Percentiles rank a stretch among this genome's conserved stretches.
Conservation (phyloP, 805 yeast species). For the Blastobotrys attinorum region DNA sequence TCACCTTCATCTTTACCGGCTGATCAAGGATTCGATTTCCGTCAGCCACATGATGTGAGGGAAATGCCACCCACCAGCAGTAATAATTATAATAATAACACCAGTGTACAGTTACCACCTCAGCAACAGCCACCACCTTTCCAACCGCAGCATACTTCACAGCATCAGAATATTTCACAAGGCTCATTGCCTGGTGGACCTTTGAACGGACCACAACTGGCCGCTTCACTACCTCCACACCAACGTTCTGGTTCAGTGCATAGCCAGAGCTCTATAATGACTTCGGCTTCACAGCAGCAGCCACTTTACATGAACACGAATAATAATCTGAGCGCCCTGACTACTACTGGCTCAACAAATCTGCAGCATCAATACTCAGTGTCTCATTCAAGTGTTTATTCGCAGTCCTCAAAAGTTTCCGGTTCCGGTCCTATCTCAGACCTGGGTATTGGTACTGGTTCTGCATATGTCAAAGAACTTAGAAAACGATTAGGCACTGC, state of each 20-base stretch:
- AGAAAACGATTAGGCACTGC: conserved; percentile 24
- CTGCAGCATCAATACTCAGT: conserved; percentile 5
- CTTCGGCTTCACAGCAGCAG: not conserved
- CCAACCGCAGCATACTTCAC: conserved; percentile 1
- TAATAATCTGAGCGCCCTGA: too few relatives aligned
- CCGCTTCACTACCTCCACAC: not conserved
- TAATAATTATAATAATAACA: too few relatives aligned
- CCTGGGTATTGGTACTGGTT: conserved; percentile 26
- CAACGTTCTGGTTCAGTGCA: not conserved
- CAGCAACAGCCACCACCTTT: not conserved
- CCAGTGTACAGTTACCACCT: not conserved
- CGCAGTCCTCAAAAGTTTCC: not conserved
- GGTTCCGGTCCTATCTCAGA: conserved; percentile 5
- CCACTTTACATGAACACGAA: conserved; percentile 1
- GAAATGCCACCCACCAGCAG: too few relatives aligned
- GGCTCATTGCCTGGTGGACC: too few relatives aligned
- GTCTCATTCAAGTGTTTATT: conserved; percentile 3
- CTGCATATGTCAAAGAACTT: conserved; percentile 26
- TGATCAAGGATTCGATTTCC: too few relatives aligned
- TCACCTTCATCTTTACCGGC: too few relatives aligned
- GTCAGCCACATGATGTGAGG: too few relatives aligned
- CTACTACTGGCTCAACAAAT: conserved; percentile 3
- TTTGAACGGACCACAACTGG: too few relatives aligned
- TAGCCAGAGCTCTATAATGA: not conserved
- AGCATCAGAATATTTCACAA: too few relatives aligned